These are phyloP conservation scores for Paraurostyla sp. DNA, from an alignment of 73 alveolate genomes.

Conservation along the genomic window DNA sequence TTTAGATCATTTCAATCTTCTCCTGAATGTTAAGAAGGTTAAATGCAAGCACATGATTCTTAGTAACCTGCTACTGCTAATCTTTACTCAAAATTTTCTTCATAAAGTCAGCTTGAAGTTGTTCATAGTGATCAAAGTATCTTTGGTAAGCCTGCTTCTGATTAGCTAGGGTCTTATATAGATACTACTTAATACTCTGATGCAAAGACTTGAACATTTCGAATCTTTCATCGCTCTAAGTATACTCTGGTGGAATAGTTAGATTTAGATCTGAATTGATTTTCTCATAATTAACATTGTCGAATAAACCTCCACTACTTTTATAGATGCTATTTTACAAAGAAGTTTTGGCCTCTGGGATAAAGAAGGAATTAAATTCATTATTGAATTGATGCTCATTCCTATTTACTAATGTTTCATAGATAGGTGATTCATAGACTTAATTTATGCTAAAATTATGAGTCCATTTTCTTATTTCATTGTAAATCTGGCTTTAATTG, in stretches of 20 bases:
- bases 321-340: too few species aligned
- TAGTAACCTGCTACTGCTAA: not conserved
- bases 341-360: slow-evolving; percentile 19
- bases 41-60: slow-evolving; percentile 13
- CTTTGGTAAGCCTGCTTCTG: not conserved
- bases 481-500: too few species aligned
- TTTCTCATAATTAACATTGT: not conserved
- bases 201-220: not conserved
- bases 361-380: slow-evolving; percentile 24
- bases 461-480: not conserved
- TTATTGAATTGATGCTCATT: not conserved
- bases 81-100: slow-evolving; percentile 33
- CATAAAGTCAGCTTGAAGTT: slow-evolving; percentile 21
- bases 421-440: not conserved
- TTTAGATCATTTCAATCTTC: not conserved
- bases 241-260: not conserved
- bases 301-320: too few species aligned
- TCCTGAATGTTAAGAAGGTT: not conserved
- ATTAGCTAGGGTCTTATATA: not conserved
- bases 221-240: not conserved
- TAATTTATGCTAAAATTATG: not conserved
- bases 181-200: not conserved
- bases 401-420: not conserved
- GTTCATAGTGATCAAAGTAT: not conserved
- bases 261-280: slow-evolving; percentile 25